phyloP scores from a whole-genome alignment of 1,139 yeast genomes.

The Waltiozyma solani region DNA sequence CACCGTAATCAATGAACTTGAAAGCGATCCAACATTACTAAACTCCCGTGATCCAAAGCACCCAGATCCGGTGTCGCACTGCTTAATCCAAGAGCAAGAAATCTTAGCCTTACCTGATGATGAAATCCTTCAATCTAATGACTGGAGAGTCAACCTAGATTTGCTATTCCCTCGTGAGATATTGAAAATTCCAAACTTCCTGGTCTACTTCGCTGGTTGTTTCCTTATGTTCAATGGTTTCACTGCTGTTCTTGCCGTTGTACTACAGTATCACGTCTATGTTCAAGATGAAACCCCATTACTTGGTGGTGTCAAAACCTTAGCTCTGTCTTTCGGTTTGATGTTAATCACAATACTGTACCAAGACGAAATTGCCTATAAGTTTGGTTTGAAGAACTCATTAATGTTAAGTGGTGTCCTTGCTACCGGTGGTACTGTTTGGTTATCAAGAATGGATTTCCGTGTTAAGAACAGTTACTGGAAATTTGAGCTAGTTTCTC shows the following conservation, averaged over 20 bases:
- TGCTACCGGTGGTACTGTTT: slow-evolving; percentile 11
- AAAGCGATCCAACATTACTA: too few species aligned
- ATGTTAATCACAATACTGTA: slow-evolving; percentile 2
- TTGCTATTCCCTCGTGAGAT: slow-evolving; percentile 15
- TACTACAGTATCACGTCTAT: slow-evolving; percentile 12
- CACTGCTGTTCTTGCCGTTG: slow-evolving; percentile 6
- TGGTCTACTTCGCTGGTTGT: slow-evolving; percentile 8
- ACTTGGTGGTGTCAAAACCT: slow-evolving; percentile 19
- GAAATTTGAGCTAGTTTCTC: slow-evolving; percentile 20
- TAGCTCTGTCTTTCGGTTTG: slow-evolving; percentile 15
- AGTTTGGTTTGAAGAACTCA: slow-evolving; percentile 13
- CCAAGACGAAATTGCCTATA: slow-evolving; percentile 7
- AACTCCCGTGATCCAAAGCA: too few species aligned
- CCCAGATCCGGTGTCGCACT: neutral
- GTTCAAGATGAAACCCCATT: slow-evolving; percentile 17
- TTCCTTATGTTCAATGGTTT: slow-evolving; percentile 9
- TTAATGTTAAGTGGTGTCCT: slow-evolving; percentile 12
- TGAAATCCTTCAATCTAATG: neutral
- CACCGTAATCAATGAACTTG: too few species aligned
- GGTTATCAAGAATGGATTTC: slow-evolving; percentile 19
- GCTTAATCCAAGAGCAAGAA: neutral
- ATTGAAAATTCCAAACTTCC: slow-evolving; percentile 15
- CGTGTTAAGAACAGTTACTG: slow-evolving; percentile 16
- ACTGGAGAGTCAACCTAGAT: slow-evolving; percentile 12
- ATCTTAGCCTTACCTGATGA: neutral